Base-by-base conservation (phyloP, 1,284 basidiomycete species). In the Anthracocystis walkeri region DNA sequence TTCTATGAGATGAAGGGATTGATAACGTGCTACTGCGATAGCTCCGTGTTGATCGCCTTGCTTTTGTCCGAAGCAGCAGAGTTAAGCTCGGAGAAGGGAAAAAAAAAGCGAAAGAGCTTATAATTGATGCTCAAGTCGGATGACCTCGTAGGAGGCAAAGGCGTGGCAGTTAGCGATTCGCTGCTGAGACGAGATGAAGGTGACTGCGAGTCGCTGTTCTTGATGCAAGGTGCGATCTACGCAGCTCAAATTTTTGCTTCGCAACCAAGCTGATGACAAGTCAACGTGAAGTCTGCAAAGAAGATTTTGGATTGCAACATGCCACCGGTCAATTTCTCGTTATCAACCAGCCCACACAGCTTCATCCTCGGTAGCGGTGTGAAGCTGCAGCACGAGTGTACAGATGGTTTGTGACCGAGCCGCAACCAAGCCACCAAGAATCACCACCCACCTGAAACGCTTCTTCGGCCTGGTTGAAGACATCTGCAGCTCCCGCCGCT, bases 361-460 rank as follows among this genome's bases (percentile, higher is more conserved):
- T 42, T 42, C 35, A 38, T 38, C 35, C 16, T 38, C 14, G 35
- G 35, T 38, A 46, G n/a, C 27, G 27, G 8, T 33, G 31, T 21
- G 11, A 14, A 35, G 16, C 27, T 4, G 21, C 45, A 11, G 8
- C 5, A 23, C 3, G 6, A 1, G 31, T 12, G 5, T n/a, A 18
- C 29, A 21, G 31, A 25, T 27, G 25, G 27, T 53, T 53, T 65
- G 44, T 25, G 58, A 29, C 56, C 62, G 62, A 58, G 38, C 62
- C 56, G 62, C 51, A 65, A 53, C 56, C 7, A 53, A 38, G 40
- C 40, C 40, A 20, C 20, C 41, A 7, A 42, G 29, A 29, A 29
- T 29, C 29, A 4, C 4, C 29, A 29, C 29, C 29, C 35, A 11
- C 14, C 35, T 38, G 2, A 5, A 38, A 12, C 35, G 35, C 14